These are phyloP conservation scores for Gypsophila paniculata DNA, from an alignment of 179 eudicot genomes.

Conservation along the genomic window DNA sequence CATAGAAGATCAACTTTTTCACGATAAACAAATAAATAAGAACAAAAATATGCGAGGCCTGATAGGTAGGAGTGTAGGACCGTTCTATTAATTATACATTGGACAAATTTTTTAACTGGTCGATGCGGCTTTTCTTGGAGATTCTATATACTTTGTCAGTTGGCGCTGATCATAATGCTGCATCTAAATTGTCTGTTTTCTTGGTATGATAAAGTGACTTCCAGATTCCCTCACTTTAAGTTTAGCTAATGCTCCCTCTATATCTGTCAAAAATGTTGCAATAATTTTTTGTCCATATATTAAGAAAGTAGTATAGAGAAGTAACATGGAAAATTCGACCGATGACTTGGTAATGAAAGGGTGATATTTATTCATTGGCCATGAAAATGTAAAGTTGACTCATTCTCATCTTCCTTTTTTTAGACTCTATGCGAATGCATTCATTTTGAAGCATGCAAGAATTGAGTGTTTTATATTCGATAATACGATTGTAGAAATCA, in stretches of 20 bases:
- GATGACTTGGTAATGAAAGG: no score
- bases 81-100: not conserved
- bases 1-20: not conserved
- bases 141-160: not conserved
- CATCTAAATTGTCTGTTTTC: not conserved
- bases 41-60: not conserved
- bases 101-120: not conserved
- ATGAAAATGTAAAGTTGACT: not conserved
- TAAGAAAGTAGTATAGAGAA: not conserved
- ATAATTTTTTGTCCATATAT: no score
- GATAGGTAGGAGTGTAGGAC: not conserved
- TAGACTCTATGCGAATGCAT: not conserved
- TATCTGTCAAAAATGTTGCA: not conserved
- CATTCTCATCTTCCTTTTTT: not conserved
- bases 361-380: no score
- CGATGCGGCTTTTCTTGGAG: not conserved
- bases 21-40: not conserved
- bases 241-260: not conserved
- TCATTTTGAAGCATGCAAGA: not conserved
- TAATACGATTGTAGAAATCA: not conserved
- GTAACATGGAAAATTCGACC: not conserved
- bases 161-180: not conserved
- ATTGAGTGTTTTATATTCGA: not conserved
- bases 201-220: slow-evolving; percentile 1
- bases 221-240: not conserved